Base-by-base conservation (phyloP, 2,329 filamentous ascomycete genomes). In the Fusarium stilboides region DNA sequence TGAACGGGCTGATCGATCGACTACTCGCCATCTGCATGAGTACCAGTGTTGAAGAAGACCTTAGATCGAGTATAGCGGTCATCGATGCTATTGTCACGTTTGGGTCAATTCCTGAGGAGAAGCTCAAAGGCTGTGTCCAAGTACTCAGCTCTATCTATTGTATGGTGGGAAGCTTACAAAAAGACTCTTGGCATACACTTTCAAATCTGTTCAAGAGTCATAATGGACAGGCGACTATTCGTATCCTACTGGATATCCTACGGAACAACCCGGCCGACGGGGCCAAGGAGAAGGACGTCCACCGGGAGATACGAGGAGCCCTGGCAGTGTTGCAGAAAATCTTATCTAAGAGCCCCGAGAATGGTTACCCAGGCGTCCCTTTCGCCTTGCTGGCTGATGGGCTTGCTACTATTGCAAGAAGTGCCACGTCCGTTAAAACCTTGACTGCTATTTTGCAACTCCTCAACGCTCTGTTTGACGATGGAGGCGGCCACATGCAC, bases 71-170 rank as follows among this genome's bases (percentile, higher is more conserved):
- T 72, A 91, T 93, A 70, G 82, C 84, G 50, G 86, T 94, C 49
- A 86, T 94, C 60, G 88, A 93, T 75, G 86, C 89, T 12, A 86
- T 93, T 58, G 89, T 93, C 55, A 93, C 90, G 0, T 93, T 92
- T 75, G 89, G 90, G 6, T 87, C 89, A 34, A 88, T 94, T 45
- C 92, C 92, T 1, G 82, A 80, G 51, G 82, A 82, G 56, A 89
- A 88, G 61, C 83, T 94, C 40, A 86, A 86, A 70, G 85, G 86
- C 34, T 93, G 90, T 73, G 84, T 94, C 36, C 88, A 91, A 65
- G 87, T 94, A 4, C 82, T 94, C 54, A 91, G 91, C 72, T 91
- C 90, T 40, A 91, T 94, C 62, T 91, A 91, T 76, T 89, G 87
- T 64, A 83, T 92, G 51, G 87, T 94, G 4, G 80, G 82, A 14